These are phyloP conservation scores for Candida loeiensis DNA, from an alignment of 805 yeast species.

Conservation along the genomic window DNA sequence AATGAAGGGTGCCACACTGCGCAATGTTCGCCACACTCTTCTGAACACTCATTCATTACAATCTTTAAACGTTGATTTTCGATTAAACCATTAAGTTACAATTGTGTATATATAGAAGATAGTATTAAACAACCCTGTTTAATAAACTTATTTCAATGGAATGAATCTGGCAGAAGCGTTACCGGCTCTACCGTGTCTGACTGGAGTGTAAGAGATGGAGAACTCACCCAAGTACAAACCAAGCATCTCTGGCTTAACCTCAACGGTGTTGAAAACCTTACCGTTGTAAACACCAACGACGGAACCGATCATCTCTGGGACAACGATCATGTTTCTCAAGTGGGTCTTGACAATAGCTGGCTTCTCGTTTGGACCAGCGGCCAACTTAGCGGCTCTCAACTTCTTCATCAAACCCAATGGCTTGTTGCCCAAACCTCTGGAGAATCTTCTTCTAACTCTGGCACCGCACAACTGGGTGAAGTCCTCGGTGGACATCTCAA, in stretches of 20 bases:
- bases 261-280: slow-evolving; percentile 98
- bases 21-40: too few species aligned
- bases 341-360: slow-evolving; percentile 98
- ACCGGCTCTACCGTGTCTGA: slow-evolving; percentile 99
- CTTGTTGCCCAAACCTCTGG: slow-evolving; percentile 93
- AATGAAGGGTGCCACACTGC: too few species aligned
- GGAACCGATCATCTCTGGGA: slow-evolving; percentile 99
- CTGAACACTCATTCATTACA: too few species aligned
- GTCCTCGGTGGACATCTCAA: slow-evolving; percentile 93
- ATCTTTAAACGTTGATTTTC: slow-evolving; percentile 4
- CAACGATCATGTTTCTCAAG: slow-evolving; percentile 97
- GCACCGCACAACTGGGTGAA: slow-evolving; percentile 95
- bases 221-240: slow-evolving; percentile 99
- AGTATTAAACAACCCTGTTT: slow-evolving; percentile 4
- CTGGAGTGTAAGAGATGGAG: slow-evolving; percentile 99
- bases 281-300: slow-evolving; percentile 99
- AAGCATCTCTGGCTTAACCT: slow-evolving; percentile 98
- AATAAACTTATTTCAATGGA: slow-evolving; percentile 48
- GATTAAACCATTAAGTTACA: slow-evolving; percentile 15
- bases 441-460: slow-evolving; percentile 99
- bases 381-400: slow-evolving; percentile 94
- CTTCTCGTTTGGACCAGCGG: slow-evolving; percentile 89
- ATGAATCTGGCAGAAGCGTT: slow-evolving; percentile 75
- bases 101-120: slow-evolving; percentile 5
- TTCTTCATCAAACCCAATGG: slow-evolving; percentile 95